Evolutionary conservation across 139 green algal genomes (phyloP).

Genomic region (Chlamydomonas urium): DNA sequence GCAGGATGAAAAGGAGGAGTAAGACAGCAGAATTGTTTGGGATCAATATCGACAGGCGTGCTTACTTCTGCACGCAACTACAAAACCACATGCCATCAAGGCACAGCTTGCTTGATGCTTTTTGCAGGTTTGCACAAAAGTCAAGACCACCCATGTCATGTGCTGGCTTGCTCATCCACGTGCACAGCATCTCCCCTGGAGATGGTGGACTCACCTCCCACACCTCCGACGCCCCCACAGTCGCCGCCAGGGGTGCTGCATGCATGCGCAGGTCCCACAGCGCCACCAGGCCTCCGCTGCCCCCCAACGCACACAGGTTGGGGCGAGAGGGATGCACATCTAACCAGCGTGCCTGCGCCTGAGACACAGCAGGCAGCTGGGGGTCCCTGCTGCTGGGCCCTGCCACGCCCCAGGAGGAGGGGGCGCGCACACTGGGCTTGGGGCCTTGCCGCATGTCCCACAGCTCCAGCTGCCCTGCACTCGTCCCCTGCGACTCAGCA

Average conservation of each 20-base stretch:
- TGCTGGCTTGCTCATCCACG: no score
- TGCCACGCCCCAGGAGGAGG: conserved; percentile 35
- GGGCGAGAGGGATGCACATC: conserved; percentile 51
- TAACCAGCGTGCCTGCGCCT: conserved; percentile 31
- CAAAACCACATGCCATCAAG: no score
- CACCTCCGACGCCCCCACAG: conserved; percentile 16
- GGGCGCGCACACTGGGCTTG: conserved; percentile 19
- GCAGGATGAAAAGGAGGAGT: no score
- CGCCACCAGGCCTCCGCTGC: conserved; percentile 32
- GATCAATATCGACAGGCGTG: no score
- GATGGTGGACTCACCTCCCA: conserved; percentile 49
- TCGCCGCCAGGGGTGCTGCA: conserved; percentile 13
- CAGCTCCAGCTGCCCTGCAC: conserved; percentile 36
- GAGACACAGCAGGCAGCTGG: background rate
- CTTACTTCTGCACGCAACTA: no score
- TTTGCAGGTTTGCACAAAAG: no score
- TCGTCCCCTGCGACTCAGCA: conserved; percentile 20
- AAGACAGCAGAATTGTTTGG: no score
- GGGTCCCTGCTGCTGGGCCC: conserved; percentile 13
- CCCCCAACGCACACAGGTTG: conserved; percentile 45
- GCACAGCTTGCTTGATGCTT: no score
- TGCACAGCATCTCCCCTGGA: no score
- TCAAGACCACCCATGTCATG: no score
- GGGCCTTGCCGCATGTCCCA: conserved; percentile 45
- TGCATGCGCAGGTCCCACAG: conserved; percentile 58